These are phyloP conservation scores for Pseudocercospora eumusae DNA, from an alignment of 2,329 filamentous ascomycete genomes.

Conservation along the genomic window DNA sequence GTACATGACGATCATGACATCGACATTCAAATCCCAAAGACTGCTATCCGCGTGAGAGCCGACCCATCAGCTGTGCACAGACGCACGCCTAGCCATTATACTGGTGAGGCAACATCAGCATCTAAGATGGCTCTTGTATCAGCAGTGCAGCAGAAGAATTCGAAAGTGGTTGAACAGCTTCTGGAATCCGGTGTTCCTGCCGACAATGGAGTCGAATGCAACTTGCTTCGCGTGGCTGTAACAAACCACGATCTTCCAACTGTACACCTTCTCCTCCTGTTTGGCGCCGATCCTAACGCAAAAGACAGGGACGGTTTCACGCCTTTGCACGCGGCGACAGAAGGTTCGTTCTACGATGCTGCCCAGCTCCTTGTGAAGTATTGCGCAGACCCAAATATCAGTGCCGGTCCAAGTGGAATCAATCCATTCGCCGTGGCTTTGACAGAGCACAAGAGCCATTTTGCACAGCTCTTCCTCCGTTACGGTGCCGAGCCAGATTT, in stretches of 20 bases:
- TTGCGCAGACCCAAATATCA: conserved; percentile 60
- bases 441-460: conserved; percentile 55
- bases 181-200: conserved; percentile 33
- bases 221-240: conserved; percentile 31
- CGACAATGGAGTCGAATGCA: conserved; percentile 23
- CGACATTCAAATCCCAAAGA: conserved; percentile 41
- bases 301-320: conserved; percentile 64
- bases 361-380: conserved; percentile 65
- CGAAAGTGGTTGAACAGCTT: conserved; percentile 35
- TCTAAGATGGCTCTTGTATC: conserved; percentile 46
- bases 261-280: conserved; percentile 60
- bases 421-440: conserved; percentile 57
- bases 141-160: conserved; percentile 35
- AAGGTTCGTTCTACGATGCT: conserved; percentile 56
- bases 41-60: conserved; percentile 54
- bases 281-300: conserved; percentile 60
- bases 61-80: conserved; percentile 30
- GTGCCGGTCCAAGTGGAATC: conserved; percentile 54
- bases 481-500: conserved; percentile 61
- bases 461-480: conserved; percentile 62
- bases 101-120: conserved; percentile 35
- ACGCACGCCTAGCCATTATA: conserved; percentile 26
- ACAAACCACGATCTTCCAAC: conserved; percentile 34
- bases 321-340: conserved; percentile 55
- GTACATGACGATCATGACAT: conserved; percentile 15